Conservation (phyloP, 306 rosid genomes). For the Dryas alaskensis region DNA sequence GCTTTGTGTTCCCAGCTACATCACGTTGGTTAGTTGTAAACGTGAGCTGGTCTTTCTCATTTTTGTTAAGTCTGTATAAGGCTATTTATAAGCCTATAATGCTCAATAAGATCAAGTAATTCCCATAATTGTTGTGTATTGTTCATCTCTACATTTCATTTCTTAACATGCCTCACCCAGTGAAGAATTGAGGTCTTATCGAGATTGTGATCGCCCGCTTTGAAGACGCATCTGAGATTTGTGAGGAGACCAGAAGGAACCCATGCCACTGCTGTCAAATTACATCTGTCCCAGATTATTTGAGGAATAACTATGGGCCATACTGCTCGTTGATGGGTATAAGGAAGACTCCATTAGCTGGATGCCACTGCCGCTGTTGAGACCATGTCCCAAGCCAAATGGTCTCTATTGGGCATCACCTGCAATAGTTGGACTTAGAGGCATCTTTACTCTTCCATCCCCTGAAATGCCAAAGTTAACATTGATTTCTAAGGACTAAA, state of each 20-base stretch:
- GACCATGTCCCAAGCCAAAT: slow-evolving; percentile 49
- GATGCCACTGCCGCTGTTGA: slow-evolving; percentile 49
- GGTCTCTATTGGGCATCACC: slow-evolving; percentile 55
- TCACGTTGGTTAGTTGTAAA: too few relatives aligned
- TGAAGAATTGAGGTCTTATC: slow-evolving; percentile 84
- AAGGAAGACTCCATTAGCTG: slow-evolving; percentile 69
- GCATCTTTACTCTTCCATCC: slow-evolving; percentile 87
- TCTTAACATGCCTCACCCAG: slow-evolving; percentile 67
- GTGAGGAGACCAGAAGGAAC: slow-evolving; percentile 77
- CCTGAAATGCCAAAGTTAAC: slow-evolving; percentile 40
- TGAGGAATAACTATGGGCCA: slow-evolving; percentile 82
- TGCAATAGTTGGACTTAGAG: slow-evolving; percentile 77
- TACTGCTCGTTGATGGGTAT: slow-evolving; percentile 55
- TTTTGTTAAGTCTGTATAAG: too few relatives aligned
- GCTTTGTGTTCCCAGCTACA: too few relatives aligned
- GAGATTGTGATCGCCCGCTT: slow-evolving; percentile 95
- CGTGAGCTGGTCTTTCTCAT: too few relatives aligned
- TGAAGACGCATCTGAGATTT: slow-evolving; percentile 88
- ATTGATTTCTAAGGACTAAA: slow-evolving; percentile 13
- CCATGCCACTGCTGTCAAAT: slow-evolving; percentile 52
- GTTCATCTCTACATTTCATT: too few relatives aligned
- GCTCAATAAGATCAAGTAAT: too few relatives aligned
- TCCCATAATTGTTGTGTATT: too few relatives aligned
- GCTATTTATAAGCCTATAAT: too few relatives aligned
- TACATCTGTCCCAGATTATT: slow-evolving; percentile 84